phyloP scores from a whole-genome alignment of 345 rosid genomes.

The Murraya paniculata region DNA sequence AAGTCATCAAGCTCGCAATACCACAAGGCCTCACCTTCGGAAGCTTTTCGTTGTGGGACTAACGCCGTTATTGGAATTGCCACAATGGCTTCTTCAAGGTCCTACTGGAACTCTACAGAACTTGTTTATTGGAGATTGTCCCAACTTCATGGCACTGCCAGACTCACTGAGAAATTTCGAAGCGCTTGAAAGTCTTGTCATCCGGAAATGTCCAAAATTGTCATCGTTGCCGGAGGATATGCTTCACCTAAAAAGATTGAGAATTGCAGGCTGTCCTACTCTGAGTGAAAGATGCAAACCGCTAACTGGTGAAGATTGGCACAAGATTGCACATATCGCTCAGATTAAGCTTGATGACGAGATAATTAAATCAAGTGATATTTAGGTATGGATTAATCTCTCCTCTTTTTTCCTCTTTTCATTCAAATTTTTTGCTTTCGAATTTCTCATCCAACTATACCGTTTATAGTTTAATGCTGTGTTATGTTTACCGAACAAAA shows the following conservation, averaged over 20 bases:
- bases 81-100: slow-evolving; percentile 26
- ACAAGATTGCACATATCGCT: slow-evolving; percentile 25
- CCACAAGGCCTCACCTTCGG: slow-evolving; percentile 12
- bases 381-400: not conserved
- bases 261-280: slow-evolving; percentile 11
- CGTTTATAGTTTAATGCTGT: too few relatives aligned
- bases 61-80: slow-evolving; percentile 18
- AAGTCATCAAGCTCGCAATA: too few relatives aligned
- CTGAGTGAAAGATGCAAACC: slow-evolving; percentile 10
- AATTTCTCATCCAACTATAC: too few relatives aligned
- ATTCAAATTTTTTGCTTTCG: too few relatives aligned
- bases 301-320: slow-evolving; percentile 32
- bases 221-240: slow-evolving; percentile 13
- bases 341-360: not conserved
- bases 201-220: slow-evolving; percentile 15
- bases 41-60: not conserved
- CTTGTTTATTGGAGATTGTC: slow-evolving; percentile 6
- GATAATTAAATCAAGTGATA: too few relatives aligned
- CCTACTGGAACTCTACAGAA: slow-evolving; percentile 11
- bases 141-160: slow-evolving; percentile 16
- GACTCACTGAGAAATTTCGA: slow-evolving; percentile 11
- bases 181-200: slow-evolving; percentile 11
- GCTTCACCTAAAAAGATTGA: slow-evolving; percentile 13
- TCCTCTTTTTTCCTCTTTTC: not conserved
- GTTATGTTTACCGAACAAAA: too few relatives aligned